Percentiles rank a stretch among this genome's conserved stretches.
Conservation (phyloP, 257 asterid genomes). For the Solanum piurae region DNA sequence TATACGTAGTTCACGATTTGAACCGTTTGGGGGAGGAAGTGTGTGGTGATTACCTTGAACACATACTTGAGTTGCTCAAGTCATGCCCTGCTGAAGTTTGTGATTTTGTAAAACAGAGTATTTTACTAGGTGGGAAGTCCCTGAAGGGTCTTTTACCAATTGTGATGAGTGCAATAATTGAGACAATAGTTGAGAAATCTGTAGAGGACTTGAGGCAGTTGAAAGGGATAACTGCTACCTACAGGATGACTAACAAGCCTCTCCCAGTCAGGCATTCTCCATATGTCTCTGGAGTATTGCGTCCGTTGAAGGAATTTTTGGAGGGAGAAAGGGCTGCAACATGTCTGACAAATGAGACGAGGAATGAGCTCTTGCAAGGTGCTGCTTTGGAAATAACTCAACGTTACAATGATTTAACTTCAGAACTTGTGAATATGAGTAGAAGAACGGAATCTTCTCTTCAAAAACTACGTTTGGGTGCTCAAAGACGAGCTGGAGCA, state of each 20-base stretch:
- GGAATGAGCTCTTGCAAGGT: slow-evolving; percentile 55
- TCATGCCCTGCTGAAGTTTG: slow-evolving; percentile 65
- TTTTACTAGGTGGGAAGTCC: slow-evolving; percentile 64
- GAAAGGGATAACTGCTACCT: slow-evolving; percentile 94
- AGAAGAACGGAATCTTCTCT: slow-evolving; percentile 76
- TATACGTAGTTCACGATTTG: slow-evolving; percentile 73
- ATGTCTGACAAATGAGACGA: slow-evolving; percentile 46
- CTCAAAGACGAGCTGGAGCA: slow-evolving; percentile 91
- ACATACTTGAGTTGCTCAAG: slow-evolving; percentile 63
- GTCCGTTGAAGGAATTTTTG: slow-evolving; percentile 89
- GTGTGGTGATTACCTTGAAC: slow-evolving; percentile 52
- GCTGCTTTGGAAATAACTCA: slow-evolving; percentile 70
- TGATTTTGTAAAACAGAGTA: slow-evolving; percentile 80
- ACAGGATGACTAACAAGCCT: slow-evolving; percentile 95
- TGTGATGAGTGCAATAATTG: slow-evolving; percentile 53
- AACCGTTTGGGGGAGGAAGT: slow-evolving; percentile 56
- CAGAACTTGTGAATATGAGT: slow-evolving; percentile 81
- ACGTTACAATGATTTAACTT: slow-evolving; percentile 66
- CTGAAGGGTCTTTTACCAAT: slow-evolving; percentile 64
- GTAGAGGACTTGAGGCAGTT: slow-evolving; percentile 87
- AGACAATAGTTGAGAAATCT: slow-evolving; percentile 70
- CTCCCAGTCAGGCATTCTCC: slow-evolving; percentile 94
- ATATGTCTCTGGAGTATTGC: slow-evolving; percentile 69
- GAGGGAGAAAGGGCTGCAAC: slow-evolving; percentile 73
- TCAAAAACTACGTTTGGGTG: slow-evolving; percentile 88